Percentiles rank a stretch among this genome's conserved stretches.
Conservation (phyloP, 108 stramenopile genomes). For the Parmales sp. region DNA sequence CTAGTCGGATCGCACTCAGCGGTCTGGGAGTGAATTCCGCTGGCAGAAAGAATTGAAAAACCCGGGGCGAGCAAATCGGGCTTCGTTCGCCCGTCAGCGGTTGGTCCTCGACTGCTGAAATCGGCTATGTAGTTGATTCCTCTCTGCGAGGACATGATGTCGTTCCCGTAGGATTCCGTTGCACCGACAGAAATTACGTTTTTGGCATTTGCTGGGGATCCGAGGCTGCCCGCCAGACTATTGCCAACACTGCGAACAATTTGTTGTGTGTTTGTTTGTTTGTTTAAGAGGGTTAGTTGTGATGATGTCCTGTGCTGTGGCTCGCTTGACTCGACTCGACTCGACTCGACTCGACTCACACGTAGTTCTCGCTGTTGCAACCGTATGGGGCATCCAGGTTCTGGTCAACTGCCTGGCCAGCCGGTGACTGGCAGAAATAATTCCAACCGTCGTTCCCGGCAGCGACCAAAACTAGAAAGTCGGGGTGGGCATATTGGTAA, state of each 20-base stretch:
- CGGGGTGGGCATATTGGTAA: constrained; percentile 25
- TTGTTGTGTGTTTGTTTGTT: too few species aligned
- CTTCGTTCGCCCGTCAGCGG: constrained; percentile 28
- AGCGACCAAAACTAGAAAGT: constrained; percentile 51
- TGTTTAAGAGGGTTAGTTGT: too few species aligned
- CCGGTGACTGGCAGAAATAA: too few species aligned
- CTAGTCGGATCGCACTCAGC: not conserved
- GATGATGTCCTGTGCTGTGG: too few species aligned
- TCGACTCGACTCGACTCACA: too few species aligned
- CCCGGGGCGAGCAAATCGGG: not conserved
- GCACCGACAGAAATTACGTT: not conserved
- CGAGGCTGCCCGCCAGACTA: not conserved
- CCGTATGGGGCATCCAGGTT: too few species aligned
- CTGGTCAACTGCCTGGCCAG: too few species aligned
- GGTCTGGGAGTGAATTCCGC: not conserved
- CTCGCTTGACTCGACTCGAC: too few species aligned
- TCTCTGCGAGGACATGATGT: not conserved
- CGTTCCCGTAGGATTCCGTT: not conserved
- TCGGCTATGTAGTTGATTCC: constrained; percentile 20
- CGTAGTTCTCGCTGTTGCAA: too few species aligned
- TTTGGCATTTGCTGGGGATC: not conserved
- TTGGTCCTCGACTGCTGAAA: constrained; percentile 29
- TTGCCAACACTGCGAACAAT: too few species aligned
- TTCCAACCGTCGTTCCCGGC: constrained; percentile 67
- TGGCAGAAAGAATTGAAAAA: not conserved